Evolutionary conservation across 805 yeast genomes (phyloP), one percentile per base, ranked within the genome.

Genomic region (Starmera pachycereana): DNA sequence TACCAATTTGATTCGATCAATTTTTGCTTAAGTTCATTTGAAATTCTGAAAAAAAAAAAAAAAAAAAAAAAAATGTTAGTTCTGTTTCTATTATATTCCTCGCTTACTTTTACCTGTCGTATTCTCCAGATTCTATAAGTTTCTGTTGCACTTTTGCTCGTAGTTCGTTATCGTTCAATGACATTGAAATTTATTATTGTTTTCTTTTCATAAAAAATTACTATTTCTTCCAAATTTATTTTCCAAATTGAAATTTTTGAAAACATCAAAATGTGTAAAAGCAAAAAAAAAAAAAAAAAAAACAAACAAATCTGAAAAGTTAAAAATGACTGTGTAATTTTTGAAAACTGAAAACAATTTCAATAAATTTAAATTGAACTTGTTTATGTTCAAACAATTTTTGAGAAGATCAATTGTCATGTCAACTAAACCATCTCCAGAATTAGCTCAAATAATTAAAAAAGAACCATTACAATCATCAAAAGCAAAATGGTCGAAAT

Each of bases 1-100:
- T 75, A 76, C 97, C 97, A 89, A 6, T 96, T 96, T 1, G 81
- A 71, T 53, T 83, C 82, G 39, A 77, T 71, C 10, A 89, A 69
- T 51, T 74, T 75, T 40, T 78, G 69, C 49, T 76, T 76, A 43
- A 89, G 62, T 37, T 71, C 66, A 38, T 73, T 71, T 37, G 81
- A 78, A 40, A 86, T 81, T 47, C 72, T 63, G 12, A 6, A 2
- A 32, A 6, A 16, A n/a, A 18, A 29, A 14, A 30, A 8, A 12
- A 12, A 30, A 30, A 30, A 13, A 30, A 30, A 30, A 13, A 32
- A n/a, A n/a, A n/a, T n/a, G 13, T 32, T 16, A 12, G 13, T 14
- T 32, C 5, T 16, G 10, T 14, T 32, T n/a, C n/a, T n/a, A n/a
- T n/a, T n/a, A n/a, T n/a, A n/a, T n/a, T n/a, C n/a, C n/a, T n/a